Conservation (phyloP, 345 rosid species). For the Salix koriyanagi region DNA sequence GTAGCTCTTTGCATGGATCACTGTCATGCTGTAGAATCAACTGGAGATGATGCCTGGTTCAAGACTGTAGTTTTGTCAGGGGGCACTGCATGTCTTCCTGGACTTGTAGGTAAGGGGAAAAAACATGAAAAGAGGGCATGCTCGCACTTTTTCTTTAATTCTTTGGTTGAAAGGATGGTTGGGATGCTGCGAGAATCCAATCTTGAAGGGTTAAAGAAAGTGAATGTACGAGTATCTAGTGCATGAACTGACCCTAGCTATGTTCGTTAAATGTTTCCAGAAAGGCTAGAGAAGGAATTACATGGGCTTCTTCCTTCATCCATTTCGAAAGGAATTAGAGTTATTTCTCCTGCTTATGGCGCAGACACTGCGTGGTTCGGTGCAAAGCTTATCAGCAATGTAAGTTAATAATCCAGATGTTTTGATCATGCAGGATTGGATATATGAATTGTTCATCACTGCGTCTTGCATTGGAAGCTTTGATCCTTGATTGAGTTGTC, state of each 20-base stretch:
- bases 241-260: not conserved
- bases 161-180: not conserved
- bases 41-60: slow-evolving; percentile 73
- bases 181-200: not conserved
- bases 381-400: slow-evolving; percentile 77
- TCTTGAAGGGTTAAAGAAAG: not conserved
- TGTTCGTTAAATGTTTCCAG: slow-evolving; percentile 35
- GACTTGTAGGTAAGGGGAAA: slow-evolving; percentile 54
- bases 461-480: too few species aligned
- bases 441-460: too few species aligned
- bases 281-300: slow-evolving; percentile 80
- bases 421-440: not conserved
- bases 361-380: slow-evolving; percentile 87
- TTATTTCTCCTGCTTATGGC: slow-evolving; percentile 64
- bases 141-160: not conserved
- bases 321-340: slow-evolving; percentile 54
- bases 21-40: slow-evolving; percentile 62
- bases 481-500: too few species aligned
- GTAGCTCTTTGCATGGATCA: slow-evolving; percentile 92
- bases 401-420: slow-evolving; percentile 35
- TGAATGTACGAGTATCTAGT: not conserved
- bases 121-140: not conserved
- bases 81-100: slow-evolving; percentile 80
- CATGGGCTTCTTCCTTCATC: slow-evolving; percentile 51
- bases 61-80: slow-evolving; percentile 83